Conservation (phyloP, 768 basidiomycete genomes). For the Paxillus ammoniavirescens region DNA sequence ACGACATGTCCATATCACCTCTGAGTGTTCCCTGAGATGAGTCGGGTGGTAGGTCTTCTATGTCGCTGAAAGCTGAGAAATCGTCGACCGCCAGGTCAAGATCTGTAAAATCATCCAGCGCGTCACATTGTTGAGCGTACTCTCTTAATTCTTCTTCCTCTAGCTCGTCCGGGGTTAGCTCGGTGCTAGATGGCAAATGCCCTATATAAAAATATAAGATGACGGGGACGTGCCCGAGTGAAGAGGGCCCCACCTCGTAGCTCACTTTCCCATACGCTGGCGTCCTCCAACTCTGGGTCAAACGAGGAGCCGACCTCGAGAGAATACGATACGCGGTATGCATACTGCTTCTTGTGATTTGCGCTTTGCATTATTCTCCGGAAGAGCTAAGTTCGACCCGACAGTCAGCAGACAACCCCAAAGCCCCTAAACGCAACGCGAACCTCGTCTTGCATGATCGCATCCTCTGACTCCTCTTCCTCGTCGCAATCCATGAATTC, state of each 20-base stretch:
- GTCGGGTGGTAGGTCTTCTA: conserved; percentile 13
- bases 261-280: conserved; percentile 58
- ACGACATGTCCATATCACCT: conserved; percentile 28
- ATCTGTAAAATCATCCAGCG: conserved; percentile 48
- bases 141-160: conserved; percentile 58
- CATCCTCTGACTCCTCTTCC: conserved; percentile 59
- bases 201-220: conserved; percentile 7
- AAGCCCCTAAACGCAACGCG: conserved; percentile 12
- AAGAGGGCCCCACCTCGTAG: conserved; percentile 38
- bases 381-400: conserved; percentile 51
- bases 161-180: conserved; percentile 43
- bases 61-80: conserved; percentile 17
- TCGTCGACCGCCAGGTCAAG: conserved; percentile 26
- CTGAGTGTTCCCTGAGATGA: neutral
- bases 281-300: conserved; percentile 70
- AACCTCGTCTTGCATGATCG: conserved; percentile 63
- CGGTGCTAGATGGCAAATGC: conserved; percentile 1
- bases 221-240: neutral
- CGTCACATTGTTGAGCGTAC: conserved; percentile 54
- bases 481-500: conserved; percentile 48
- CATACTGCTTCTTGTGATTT: conserved; percentile 46
- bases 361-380: conserved; percentile 60
- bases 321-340: conserved; percentile 62
- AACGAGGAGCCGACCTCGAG: conserved; percentile 73
- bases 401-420: conserved; percentile 7